Evolutionary conservation across 1,284 basidiomycete genomes (phyloP), one percentile per base, ranked within the genome.

Genomic region (Pholiota adiposa): DNA sequence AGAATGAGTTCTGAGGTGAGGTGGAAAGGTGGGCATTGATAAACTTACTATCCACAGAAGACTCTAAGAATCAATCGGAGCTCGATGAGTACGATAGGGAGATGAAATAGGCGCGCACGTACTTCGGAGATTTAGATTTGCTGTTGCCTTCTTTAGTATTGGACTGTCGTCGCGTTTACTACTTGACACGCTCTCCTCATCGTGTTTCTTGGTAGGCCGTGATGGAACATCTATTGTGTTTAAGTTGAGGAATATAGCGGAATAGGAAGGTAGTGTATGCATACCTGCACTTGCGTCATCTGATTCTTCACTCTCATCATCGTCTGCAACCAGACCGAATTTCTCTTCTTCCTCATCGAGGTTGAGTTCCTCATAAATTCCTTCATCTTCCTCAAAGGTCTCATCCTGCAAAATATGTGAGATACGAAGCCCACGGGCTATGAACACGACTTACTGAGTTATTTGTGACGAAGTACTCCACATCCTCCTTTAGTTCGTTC

Each of bases 341-440:
- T 91, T 89, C 79, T 96, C 97, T 72, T 99, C 96, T 73, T 98
- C 95, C 70, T 98, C 97, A 69, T 98, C 94, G 53, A 99, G 89
- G 69, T 95, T 94, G 67, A 99, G 93, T 48, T 99, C 97, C 71
- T 99, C 97, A 70, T 99, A 99, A 62, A 99, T 94, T 53, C 94
- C 96, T 73, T 97, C 93, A 70, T 99, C 95, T 74, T 97, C 97
- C 63, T 98, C 95, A 74, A 98, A 99, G 71, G 95, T 93, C 71
- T 99, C 97, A 63, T 97, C 96, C 95, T 97, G 71, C 48, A 62
- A 53, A 65, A 41, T 58, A 29, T 61, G 71, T 70, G 59, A 62
- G 14, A 50, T 16, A 4, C 41, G 27, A 19, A 21, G 8, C n/a
- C 6, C 9, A 29, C 23, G 18, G 7, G 2, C 18, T 33, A 59